These are phyloP conservation scores for Rubus parviflorus DNA, from an alignment of 306 rosid species.

Conservation along the genomic window DNA sequence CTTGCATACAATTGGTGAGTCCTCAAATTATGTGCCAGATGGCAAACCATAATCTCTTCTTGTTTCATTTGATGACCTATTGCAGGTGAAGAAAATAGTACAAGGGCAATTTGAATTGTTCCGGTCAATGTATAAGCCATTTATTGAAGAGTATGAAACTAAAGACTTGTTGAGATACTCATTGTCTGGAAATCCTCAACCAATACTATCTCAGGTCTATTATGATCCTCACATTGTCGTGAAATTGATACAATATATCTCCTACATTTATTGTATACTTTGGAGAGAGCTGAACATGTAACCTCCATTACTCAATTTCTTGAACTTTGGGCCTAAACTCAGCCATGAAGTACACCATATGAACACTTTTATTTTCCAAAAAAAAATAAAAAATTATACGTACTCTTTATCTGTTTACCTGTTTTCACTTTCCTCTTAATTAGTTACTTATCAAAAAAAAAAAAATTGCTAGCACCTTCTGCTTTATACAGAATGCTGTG, in stretches of 20 bases:
- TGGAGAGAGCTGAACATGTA: neutral
- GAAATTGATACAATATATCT: neutral
- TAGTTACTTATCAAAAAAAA: neutral
- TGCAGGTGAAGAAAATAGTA: slow-evolving; percentile 84
- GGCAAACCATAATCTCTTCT: neutral
- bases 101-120: slow-evolving; percentile 71
- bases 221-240: slow-evolving; percentile 6
- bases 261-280: neutral
- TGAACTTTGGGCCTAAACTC: neutral
- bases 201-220: slow-evolving; percentile 68
- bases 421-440: neutral
- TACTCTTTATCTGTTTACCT: neutral
- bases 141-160: slow-evolving; percentile 68
- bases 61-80: slow-evolving; percentile 10
- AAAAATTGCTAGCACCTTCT: neutral
- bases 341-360: neutral
- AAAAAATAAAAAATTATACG: neutral
- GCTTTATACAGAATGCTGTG: neutral
- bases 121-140: slow-evolving; percentile 70
- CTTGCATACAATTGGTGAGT: neutral
- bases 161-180: slow-evolving; percentile 63
- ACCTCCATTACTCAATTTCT: neutral
- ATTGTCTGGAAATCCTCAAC: slow-evolving; percentile 33
- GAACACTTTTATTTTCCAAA: neutral
- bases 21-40: neutral